Base-by-base conservation (phyloP, 2,329 filamentous ascomycete species). In the Lojkania enalia region DNA sequence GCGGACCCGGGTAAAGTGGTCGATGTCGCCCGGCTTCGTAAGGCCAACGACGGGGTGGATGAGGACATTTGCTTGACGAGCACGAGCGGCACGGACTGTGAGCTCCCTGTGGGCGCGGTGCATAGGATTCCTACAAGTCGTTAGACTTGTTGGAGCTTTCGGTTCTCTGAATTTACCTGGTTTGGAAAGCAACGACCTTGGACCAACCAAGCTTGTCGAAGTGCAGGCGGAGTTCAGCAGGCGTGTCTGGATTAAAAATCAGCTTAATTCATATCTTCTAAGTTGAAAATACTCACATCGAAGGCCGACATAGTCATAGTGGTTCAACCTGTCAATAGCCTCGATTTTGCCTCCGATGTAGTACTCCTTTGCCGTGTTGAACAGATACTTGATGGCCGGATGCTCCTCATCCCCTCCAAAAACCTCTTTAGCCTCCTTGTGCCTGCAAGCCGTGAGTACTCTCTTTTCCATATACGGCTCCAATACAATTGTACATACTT, bases 171-270 rank as follows among this genome's bases (percentile, higher is more conserved):
- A 38, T 20, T 11, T 44, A 52, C 49, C 66, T 61, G 56, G 94
- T 99, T 82, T 99, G 94, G 87, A 99, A 99, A 67, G 94, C 94
- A 55, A 99, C 94, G 61, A 99, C 92, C 73, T 87, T 86, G 73
- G 88, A 86, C 94, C 94, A 99, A 76, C 94, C 94, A 63, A 99
- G 90, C 83, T 99, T 99, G 81, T 97, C 94, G 70, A 99, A 99
- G 80, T 97, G 92, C 55, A 89, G 79, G 64, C 94, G 89, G 64
- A 99, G 82, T 77, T 99, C 94, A 37, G 94, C 86, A 54, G 94
- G 94, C 9, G 94, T 95, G 77, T 92, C 87, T 90, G 39, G 15
- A 30, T 23, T 42, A 27, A 50, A 19, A 25, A 21, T 48, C 30
- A 44, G 33, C 19, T 31, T 15, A 33, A 15, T 13, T 5, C 20